Percentiles rank a stretch among this genome's conserved stretches.
Evolutionary conservation across 225 moss, liverwort and hornwort genomes (phyloP).

Genomic region (Physcomitrium patens): DNA sequence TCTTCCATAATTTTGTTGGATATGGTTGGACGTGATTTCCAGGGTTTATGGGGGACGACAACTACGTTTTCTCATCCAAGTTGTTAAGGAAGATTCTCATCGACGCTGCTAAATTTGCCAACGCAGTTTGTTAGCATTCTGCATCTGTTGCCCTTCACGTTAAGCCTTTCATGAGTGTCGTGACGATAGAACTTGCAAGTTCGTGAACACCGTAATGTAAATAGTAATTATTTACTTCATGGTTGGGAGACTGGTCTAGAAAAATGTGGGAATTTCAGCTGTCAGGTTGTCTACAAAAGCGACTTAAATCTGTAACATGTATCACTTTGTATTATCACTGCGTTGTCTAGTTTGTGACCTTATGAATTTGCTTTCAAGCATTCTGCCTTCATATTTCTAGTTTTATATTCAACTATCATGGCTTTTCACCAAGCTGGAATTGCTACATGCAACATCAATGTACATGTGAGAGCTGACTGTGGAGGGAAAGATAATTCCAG

Average conservation of each 20-base stretch:
- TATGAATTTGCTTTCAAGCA: background rate
- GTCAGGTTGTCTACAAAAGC: background rate
- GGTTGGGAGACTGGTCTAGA: background rate
- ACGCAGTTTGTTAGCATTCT: background rate
- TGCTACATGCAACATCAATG: background rate
- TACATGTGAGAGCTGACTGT: background rate
- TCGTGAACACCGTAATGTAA: conserved; percentile 23
- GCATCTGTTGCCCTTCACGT: background rate
- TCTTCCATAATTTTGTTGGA: background rate
- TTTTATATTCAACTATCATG: background rate
- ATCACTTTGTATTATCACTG: background rate
- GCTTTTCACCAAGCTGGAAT: background rate
- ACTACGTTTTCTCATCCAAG: background rate
- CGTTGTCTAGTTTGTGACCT: background rate
- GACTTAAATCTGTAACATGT: background rate
- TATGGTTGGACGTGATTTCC: conserved; percentile 1
- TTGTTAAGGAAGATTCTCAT: background rate
- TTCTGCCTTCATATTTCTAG: background rate
- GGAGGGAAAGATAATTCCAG: background rate
- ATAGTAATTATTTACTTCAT: background rate
- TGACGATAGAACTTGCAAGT: conserved; percentile 8
- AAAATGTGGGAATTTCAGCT: conserved; percentile 8
- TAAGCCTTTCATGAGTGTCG: background rate
- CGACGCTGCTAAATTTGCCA: background rate
- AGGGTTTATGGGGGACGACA: conserved; percentile 20